Evolutionary conservation across 495 filamentous ascomycete genomes (phyloP), one percentile per base, ranked within the genome.

Genomic region (Penicillium lagena): DNA sequence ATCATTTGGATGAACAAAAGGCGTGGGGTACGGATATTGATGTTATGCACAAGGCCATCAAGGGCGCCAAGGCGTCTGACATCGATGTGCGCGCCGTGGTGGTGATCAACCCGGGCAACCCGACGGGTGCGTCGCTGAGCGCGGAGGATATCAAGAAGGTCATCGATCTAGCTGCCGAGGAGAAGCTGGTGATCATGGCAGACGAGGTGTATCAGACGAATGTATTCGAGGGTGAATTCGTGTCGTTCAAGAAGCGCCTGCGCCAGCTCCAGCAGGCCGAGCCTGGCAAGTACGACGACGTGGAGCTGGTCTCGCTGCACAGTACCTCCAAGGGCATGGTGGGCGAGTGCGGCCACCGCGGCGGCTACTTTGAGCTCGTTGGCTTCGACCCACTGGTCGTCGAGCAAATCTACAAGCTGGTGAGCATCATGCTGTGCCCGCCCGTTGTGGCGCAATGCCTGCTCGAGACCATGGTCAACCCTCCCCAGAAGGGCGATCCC

Each of bases 121-220:
- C 93, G 4, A 98, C 93, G 0, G 93, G 93, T 48, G 89, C 89
- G 39, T 89, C 83, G 45, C 77, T 98, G 17, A 67, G 80, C 34
- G 70, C 83, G 37, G 77, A 81, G 11, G 90, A 95, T 56, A 85
- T 98, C 62, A 78, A 80, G 54, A 69, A 76, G 46, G 87, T 97
- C 3, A 76, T 97, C 39, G 76, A 89, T 15, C 81, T 96, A 39
- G 93, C 94, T 27, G 83, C 85, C 9, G 74, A 90, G 63, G 79
- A 97, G 71, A 82, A 83, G 43, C 77, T 98, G 12, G 90, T 97
- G 11, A 71, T 96, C 34, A 72, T 98, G 34, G 93, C 94, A 44
- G 93, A 98, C 55, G 93, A 98, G 67, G 93, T 98, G 7, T 98
- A 98, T 78, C 93, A 98, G 69, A 97, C 94, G 59, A 98, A 98